Conservation (phyloP, 2,329 filamentous ascomycete genomes). For the Exserohilum turcica region DNA sequence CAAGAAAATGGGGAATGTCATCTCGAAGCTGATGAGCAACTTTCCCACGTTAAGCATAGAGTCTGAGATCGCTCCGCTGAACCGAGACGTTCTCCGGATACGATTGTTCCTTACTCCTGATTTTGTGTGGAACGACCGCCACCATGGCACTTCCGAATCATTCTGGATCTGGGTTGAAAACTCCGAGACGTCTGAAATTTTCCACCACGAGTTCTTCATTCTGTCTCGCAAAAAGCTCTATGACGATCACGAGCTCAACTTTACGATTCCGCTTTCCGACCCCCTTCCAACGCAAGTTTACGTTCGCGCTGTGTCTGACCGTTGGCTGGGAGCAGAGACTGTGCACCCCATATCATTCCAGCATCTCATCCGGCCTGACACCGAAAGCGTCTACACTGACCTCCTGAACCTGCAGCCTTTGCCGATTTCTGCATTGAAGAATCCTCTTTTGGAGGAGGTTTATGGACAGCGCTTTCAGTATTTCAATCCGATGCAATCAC, state of each 20-base stretch:
- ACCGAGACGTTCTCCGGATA: constrained; percentile 92
- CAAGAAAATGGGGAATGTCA: constrained; percentile 79
- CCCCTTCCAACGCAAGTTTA: constrained; percentile 96
- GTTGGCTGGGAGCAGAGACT: constrained; percentile 96
- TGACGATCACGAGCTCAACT: constrained; percentile 96
- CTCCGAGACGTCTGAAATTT: constrained; percentile 95
- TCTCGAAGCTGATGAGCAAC: constrained; percentile 80
- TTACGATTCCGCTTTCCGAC: constrained; percentile 93
- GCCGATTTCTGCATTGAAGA: constrained; percentile 84
- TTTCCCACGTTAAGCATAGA: constrained; percentile 93
- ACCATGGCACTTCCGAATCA: constrained; percentile 92
- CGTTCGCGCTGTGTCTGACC: constrained; percentile 88
- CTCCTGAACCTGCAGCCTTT: constrained; percentile 89
- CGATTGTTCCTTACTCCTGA: constrained; percentile 84
- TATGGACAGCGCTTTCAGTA: constrained; percentile 89
- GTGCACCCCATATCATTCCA: constrained; percentile 96
- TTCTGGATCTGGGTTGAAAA: constrained; percentile 99
- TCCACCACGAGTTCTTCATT: constrained; percentile 97
- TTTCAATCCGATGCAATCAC: constrained; percentile 99
- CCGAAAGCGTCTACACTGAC: constrained; percentile 96
- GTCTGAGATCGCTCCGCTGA: constrained; percentile 92
- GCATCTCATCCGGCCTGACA: constrained; percentile 95
- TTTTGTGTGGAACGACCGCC: constrained; percentile 90
- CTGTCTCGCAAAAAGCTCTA: constrained; percentile 86
- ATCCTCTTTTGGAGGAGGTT: constrained; percentile 82